These are phyloP conservation scores for Stipa capillata DNA, from an alignment of 176 grass and related monocot species.

Conservation along the genomic window DNA sequence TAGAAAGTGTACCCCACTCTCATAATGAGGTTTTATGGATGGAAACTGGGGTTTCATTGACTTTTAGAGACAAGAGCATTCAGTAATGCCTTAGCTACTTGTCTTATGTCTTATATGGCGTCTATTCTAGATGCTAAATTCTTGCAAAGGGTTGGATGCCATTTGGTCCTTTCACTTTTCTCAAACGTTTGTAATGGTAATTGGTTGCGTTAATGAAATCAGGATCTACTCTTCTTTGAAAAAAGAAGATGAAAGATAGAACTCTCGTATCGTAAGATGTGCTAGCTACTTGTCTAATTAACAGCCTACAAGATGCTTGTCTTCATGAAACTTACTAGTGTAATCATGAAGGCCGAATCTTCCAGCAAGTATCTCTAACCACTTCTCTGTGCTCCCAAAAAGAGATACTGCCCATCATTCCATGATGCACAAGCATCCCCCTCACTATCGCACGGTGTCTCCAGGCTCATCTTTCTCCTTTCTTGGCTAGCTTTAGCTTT, in stretches of 20 bases:
- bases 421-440: neutral
- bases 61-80: neutral
- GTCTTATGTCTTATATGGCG: too few relatives aligned
- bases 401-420: slow-evolving; percentile 8
- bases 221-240: too few relatives aligned
- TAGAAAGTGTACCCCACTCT: neutral
- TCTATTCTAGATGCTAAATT: too few relatives aligned
- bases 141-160: too few relatives aligned
- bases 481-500: neutral
- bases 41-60: neutral
- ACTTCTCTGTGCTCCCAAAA: neutral
- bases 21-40: neutral
- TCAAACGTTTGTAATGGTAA: too few relatives aligned
- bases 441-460: neutral
- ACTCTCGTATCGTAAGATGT: too few relatives aligned
- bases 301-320: neutral
- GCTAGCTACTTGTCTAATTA: too few relatives aligned
- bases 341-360: slow-evolving; percentile 3
- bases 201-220: too few relatives aligned
- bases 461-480: neutral
- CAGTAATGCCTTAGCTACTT: neutral
- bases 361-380: slow-evolving; percentile 16
- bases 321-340: neutral
- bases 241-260: too few relatives aligned
- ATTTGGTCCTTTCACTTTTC: too few relatives aligned